Conservation (phyloP, 306 rosid species). For the Cicer pinnatifidum region DNA sequence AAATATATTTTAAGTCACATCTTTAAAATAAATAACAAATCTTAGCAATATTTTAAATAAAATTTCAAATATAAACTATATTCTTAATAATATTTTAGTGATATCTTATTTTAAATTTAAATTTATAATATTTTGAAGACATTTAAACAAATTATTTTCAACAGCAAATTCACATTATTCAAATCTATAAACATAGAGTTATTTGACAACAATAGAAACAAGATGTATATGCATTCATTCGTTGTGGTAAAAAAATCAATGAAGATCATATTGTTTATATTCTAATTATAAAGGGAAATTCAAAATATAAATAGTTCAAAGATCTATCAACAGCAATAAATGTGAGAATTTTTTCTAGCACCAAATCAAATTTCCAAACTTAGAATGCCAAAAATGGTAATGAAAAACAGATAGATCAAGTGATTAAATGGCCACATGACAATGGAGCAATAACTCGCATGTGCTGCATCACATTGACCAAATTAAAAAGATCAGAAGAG, state of each 20-base stretch:
- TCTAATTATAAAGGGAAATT: neutral
- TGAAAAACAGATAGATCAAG: conserved; percentile 1
- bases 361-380: neutral
- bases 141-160: too few relatives aligned
- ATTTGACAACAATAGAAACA: too few relatives aligned
- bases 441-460: conserved; percentile 17
- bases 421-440: conserved; percentile 31
- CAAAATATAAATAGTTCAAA: neutral
- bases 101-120: too few relatives aligned
- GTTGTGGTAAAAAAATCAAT: neutral
- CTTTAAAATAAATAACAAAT: too few relatives aligned
- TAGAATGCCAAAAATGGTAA: conserved; percentile 23
- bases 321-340: neutral
- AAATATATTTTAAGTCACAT: too few relatives aligned
- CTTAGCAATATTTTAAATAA: too few relatives aligned
- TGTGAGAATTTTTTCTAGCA: neutral
- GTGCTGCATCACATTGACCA: conserved; percentile 41
- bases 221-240: too few relatives aligned
- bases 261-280: neutral
- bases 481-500: conserved; percentile 20
- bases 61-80: too few relatives aligned
- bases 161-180: too few relatives aligned
- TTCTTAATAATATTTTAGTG: too few relatives aligned
- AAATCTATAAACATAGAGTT: too few relatives aligned
- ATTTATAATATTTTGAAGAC: too few relatives aligned